A percentile compares a stretch with the other conserved stretches of the same genome.
Conservation (phyloP, 805 yeast species). For the Teunomyces atbi region DNA sequence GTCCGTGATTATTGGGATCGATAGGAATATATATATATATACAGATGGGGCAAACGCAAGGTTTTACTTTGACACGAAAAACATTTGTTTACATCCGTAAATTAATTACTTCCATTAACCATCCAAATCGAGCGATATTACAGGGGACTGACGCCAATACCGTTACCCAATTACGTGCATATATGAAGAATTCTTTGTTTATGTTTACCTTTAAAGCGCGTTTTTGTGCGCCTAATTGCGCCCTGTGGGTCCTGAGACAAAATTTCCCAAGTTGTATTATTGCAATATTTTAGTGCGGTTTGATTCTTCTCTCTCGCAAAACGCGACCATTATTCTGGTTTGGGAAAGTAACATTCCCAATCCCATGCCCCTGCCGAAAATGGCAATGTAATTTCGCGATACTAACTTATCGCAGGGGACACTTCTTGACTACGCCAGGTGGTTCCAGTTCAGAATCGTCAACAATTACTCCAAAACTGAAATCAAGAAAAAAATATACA, state of each 20-base stretch:
- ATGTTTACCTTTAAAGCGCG: slow-evolving; percentile 3
- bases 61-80: not conserved
- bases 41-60: not conserved
- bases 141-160: slow-evolving; percentile 4
- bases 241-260: not conserved
- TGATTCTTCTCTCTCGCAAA: not conserved
- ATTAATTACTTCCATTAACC: slow-evolving; percentile 2
- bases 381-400: slow-evolving; percentile 1
- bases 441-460: not conserved
- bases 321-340: not conserved
- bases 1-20: not conserved
- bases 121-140: slow-evolving; percentile 3
- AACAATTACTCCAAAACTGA: not conserved
- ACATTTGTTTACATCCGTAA: slow-evolving; percentile 1
- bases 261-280: slow-evolving; percentile 3
- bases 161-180: slow-evolving; percentile 4
- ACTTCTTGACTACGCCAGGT: not conserved
- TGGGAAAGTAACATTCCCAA: slow-evolving; percentile 3
- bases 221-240: slow-evolving; percentile 1
- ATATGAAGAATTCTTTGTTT: slow-evolving; percentile 2
- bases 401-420: not conserved
- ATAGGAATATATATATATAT: slow-evolving; percentile 1
- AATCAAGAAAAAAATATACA: not conserved
- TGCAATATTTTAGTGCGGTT: not conserved
- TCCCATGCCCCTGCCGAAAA: not conserved